Evolutionary conservation across 768 basidiomycete genomes (phyloP).

Genomic region (Dacryopinax spathularia): DNA sequence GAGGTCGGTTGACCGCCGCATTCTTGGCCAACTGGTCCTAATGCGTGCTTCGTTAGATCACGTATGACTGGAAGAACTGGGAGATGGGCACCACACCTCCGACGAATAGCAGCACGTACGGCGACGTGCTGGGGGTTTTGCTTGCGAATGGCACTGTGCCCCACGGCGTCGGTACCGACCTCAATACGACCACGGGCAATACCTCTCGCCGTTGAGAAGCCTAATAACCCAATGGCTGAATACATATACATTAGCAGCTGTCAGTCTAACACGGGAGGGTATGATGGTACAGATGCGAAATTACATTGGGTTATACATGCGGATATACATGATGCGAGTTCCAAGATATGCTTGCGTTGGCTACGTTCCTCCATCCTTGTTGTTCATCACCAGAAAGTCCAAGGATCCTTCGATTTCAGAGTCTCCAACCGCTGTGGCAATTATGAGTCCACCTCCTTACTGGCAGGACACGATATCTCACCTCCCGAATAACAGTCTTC

Average conservation of each 20-base stretch:
- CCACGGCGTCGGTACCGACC: not conserved
- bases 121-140: not conserved
- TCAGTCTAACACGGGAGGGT: not conserved
- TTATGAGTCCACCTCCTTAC: not conserved
- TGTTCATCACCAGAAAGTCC: not conserved
- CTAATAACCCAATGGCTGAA: not conserved
- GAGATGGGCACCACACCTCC: not conserved
- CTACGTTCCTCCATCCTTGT: not conserved
- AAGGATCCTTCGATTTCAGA: not conserved
- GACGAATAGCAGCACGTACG: not conserved
- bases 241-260: not conserved
- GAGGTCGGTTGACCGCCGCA: slow-evolving; percentile 6
- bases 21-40: not conserved
- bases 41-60: not conserved
- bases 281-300: not conserved
- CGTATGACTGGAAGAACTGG: slow-evolving; percentile 1
- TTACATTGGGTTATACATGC: not conserved
- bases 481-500: slow-evolving; percentile 1
- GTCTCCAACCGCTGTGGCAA: not conserved
- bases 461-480: not conserved
- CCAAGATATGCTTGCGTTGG: not conserved
- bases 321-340: not conserved
- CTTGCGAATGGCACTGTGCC: not conserved
- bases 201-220: not conserved
- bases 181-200: not conserved